Conservation (phyloP, 306 rosid genomes). For the Vigna radiata region DNA sequence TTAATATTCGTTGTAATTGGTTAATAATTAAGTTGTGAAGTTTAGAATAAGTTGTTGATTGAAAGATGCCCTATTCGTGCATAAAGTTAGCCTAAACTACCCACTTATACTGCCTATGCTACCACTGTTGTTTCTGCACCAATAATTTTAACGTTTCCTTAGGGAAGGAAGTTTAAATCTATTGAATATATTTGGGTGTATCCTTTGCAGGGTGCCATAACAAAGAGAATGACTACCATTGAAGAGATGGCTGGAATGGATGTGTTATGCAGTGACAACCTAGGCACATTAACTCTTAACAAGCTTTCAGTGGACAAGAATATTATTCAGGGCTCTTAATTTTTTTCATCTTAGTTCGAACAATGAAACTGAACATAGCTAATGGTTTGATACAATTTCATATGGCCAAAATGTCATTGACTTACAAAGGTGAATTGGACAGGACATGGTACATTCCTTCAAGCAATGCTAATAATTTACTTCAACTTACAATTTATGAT, state of each 20-base stretch:
- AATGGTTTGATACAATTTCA: slow-evolving; percentile 14
- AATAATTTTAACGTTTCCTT: no score
- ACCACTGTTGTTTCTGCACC: no score
- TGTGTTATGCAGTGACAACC: slow-evolving; percentile 77
- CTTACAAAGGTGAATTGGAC: no score
- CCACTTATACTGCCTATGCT: no score
- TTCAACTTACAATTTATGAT: not conserved
- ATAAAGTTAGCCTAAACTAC: no score
- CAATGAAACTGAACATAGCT: not conserved
- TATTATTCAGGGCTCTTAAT: slow-evolving; percentile 59
- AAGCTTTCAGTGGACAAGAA: slow-evolving; percentile 80
- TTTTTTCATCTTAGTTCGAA: slow-evolving; percentile 30
- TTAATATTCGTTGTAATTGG: no score
- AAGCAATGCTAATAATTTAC: slow-evolving; percentile 2
- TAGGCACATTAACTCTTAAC: slow-evolving; percentile 81
- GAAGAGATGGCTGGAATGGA: slow-evolving; percentile 93
- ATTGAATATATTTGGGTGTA: not conserved
- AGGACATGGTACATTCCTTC: slow-evolving; percentile 2
- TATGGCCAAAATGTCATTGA: not conserved
- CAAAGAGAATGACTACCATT: slow-evolving; percentile 86
- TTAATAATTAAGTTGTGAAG: no score
- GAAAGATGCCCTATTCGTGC: no score
- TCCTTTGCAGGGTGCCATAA: slow-evolving; percentile 74
- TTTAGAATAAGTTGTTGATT: no score
- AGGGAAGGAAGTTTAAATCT: no score